Base-by-base conservation (phyloP, 2,329 filamentous ascomycete species). In the Talaromyces sp. region DNA sequence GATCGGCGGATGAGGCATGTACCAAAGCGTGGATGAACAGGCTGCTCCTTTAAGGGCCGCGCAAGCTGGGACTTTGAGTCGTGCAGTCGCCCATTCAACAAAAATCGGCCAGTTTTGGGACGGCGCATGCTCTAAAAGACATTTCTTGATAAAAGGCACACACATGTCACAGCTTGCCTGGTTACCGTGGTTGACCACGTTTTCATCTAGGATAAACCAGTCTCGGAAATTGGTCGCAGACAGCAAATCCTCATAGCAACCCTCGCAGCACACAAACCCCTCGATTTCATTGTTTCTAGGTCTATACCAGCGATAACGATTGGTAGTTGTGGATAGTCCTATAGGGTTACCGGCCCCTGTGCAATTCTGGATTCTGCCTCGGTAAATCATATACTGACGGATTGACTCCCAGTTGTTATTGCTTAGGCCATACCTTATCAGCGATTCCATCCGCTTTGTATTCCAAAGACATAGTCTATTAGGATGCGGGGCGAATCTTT, bases 1-100 rank as follows among this genome's bases (percentile, higher is more conserved):
- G 2, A 65, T 47, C 15, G 63, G 63, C 7, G 63, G 63, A n/a
- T 61, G 59, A 19, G 63, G 63, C 63, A 61, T 65, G 58, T 65
- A 65, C 63, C 63, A 65, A 45, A 56, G 58, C 22, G 63, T 65
- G 2, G 63, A 61, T 0, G 58, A 61, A 17, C 63, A 65, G 1
- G 47, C 17, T 27, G 15, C 29, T 27, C 47, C 47, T 10, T 27
- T 27, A 2, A 65, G 19, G 17, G 27, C n/a, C 8, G 58, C 47
- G 58, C 63, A 65, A 13, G 63, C 47, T 36, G 63, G 63, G 2
- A 65, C 25, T 61, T 27, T 65, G 22, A 61, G 25, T 49, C 63
- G 53, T 10, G 34, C 31, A 34, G 43, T 25, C 5, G 63, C 38
- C 58, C 58, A 65, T 31, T 58, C 49, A 3, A 38, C 25, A 22